These are phyloP conservation scores for Populus hybrid DNA, from an alignment of 441 rosid genomes.

Conservation along the genomic window DNA sequence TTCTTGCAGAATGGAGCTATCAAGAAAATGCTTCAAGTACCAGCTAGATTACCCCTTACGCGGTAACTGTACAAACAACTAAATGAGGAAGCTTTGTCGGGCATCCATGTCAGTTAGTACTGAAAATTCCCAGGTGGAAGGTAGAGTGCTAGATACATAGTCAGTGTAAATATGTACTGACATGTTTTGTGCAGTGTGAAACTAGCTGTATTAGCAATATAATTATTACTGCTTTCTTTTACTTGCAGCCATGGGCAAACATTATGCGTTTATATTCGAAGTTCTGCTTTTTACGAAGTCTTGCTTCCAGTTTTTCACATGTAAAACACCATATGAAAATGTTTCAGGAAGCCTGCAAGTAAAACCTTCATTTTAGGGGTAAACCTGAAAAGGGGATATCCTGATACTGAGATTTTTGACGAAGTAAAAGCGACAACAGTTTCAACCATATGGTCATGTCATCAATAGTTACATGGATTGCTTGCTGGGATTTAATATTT, in stretches of 20 bases:
- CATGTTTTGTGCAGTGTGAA: not conserved
- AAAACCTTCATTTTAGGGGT: not conserved
- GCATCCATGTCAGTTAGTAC: not conserved
- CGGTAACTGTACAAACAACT: not conserved
- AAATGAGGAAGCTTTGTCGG: not conserved
- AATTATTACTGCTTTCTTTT: not conserved
- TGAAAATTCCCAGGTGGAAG: not conserved
- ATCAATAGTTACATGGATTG: constrained; percentile 4
- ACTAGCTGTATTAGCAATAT: not conserved
- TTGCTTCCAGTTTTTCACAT: not conserved
- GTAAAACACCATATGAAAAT: not conserved
- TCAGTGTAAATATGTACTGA: constrained; percentile 6
- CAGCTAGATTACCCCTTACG: not conserved
- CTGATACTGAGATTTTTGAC: not conserved
- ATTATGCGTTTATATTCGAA: not conserved
- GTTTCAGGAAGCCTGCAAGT: not conserved
- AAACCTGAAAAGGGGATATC: not conserved
- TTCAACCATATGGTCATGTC: not conserved
- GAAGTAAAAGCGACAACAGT: not conserved
- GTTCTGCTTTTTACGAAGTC: not conserved
- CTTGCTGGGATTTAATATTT: not conserved
- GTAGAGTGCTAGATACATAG: not conserved
- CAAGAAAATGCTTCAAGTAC: not conserved
- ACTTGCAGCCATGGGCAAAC: not conserved
- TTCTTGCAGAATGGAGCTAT: not conserved